Base-by-base conservation (phyloP, 139 green algal genomes). In the Yamagishiella unicocca region DNA sequence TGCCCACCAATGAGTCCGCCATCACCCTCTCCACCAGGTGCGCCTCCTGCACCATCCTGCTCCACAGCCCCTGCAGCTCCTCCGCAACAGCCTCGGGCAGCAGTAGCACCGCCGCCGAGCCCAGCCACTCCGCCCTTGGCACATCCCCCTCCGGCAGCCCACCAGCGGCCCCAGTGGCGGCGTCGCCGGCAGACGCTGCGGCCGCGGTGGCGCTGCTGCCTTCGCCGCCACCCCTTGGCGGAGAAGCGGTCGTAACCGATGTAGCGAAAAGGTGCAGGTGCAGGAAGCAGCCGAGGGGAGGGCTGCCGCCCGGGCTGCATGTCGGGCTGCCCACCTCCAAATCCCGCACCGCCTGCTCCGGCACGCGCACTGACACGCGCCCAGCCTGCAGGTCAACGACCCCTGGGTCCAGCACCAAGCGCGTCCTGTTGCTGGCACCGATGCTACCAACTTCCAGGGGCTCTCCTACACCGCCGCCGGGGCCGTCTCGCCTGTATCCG, bases 1-100 rank as follows among this genome's bases (percentile, higher is more conserved):
- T 24, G 24, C 6, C 42, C 71, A 45, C 45, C 12, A 2, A 7
- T 22, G 40, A 21, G 14, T 12, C 27, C 33, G 6, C 71, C 43
- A 2, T 42, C 42, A 24, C 42, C 27, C 4, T 19, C 45, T 45
- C 33, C 42, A 2, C 1, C 45, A 4, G 21, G 19, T 6, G 5
- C 10, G 35, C 45, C 45, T 66, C 73, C 29, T 9, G 45, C n/a
- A 81, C 73, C 73, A 81, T 81, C 4, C 29, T 9, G 14, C 14
- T 12, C 73, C 73, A 81, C 45, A 81, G 73, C 43, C 9, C n/a
- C 8, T 45, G 29, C 53, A 81, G 73, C 73, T 81, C 73, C 73
- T 21, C 37, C n/a, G 73, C 73, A n/a, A 31, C 19, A 7, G 19
- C n/a, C n/a, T 53, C 33, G 9, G 73, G 46, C 45, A 50, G 19